Evolutionary conservation across 495 filamentous ascomycete species (phyloP).

Genomic region (Platismatia glauca): DNA sequence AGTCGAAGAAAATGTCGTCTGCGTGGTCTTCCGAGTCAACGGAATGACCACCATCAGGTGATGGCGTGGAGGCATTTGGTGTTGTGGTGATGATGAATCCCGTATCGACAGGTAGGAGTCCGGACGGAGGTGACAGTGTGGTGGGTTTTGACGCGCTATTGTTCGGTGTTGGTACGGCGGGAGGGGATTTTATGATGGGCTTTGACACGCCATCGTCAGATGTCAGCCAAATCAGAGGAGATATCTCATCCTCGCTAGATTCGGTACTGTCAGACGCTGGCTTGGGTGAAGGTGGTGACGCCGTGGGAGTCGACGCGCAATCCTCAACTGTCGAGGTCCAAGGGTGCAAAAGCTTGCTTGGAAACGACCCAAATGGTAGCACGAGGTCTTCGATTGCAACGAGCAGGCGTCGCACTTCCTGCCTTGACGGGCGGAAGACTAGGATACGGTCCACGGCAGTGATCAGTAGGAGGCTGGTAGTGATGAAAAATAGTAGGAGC

Average conservation of each 20-base stretch:
- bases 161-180: not conserved
- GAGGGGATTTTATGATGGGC: not conserved
- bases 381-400: not conserved
- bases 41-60: too few relatives aligned
- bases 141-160: not conserved
- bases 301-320: not conserved
- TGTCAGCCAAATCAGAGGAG: not conserved
- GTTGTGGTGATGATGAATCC: too few relatives aligned
- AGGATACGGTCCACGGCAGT: not conserved
- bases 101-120: not conserved
- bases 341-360: not conserved
- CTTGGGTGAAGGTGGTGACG: not conserved
- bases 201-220: not conserved
- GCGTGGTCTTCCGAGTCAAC: too few relatives aligned
- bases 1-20: too few relatives aligned
- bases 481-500: not conserved
- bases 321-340: not conserved
- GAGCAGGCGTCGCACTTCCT: not conserved
- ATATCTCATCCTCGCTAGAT: not conserved
- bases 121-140: too few relatives aligned
- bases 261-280: not conserved
- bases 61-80: too few relatives aligned
- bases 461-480: not conserved
- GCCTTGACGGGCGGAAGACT: not conserved
- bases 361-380: not conserved